These are phyloP conservation scores for Rhizopogon salebrosus DNA, from an alignment of 768 basidiomycete genomes.

Conservation along the genomic window DNA sequence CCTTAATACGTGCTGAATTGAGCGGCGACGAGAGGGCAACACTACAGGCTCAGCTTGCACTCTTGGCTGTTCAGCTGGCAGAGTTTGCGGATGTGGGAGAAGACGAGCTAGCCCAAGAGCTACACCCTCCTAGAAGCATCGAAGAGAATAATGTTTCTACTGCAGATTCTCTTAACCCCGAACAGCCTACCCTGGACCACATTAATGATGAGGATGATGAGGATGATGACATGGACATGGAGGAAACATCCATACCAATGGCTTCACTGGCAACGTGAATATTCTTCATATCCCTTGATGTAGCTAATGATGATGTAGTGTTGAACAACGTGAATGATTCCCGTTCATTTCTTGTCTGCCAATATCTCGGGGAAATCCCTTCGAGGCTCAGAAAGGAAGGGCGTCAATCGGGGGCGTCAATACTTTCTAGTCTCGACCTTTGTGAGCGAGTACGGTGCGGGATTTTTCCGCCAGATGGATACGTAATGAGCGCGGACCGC, in stretches of 20 bases:
- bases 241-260: constrained; percentile 18
- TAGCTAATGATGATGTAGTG: background rate
- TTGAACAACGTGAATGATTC: background rate
- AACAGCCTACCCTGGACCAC: background rate
- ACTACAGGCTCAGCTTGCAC: constrained; percentile 67
- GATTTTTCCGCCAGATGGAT: background rate
- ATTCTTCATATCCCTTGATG: background rate
- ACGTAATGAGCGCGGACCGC: background rate
- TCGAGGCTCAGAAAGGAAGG: background rate
- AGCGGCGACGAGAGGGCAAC: constrained; percentile 52
- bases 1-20: constrained; percentile 16
- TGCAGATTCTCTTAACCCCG: background rate
- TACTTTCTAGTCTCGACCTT: background rate
- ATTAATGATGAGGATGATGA: constrained; percentile 7
- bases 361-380: background rate
- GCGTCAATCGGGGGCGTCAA: background rate
- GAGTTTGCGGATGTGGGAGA: constrained; percentile 51
- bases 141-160: background rate
- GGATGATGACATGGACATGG: constrained; percentile 22
- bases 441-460: background rate
- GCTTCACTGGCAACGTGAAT: constrained; percentile 12
- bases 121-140: constrained; percentile 7
- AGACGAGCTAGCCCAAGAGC: constrained; percentile 24
- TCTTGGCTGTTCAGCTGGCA: constrained; percentile 67
- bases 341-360: background rate